phyloP scores from a whole-genome alignment of 2,329 filamentous ascomycete genomes.

The Amesomyces nigricolor region DNA sequence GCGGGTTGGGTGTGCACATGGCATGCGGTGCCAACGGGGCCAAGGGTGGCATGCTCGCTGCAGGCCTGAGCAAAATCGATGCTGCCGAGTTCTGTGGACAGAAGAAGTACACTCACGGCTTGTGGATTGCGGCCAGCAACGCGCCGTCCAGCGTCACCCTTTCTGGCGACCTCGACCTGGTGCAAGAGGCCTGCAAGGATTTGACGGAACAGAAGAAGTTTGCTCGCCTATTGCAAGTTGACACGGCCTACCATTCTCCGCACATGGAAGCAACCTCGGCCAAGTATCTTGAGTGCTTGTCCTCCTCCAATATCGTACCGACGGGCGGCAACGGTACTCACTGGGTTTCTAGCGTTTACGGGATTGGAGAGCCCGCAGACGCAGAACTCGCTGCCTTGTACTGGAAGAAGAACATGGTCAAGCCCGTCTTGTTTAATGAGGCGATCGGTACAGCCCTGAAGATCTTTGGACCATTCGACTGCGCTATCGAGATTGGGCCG shows the following conservation, averaged over 20 bases:
- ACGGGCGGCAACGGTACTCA: slow-evolving; percentile 24
- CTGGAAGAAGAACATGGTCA: slow-evolving; percentile 42
- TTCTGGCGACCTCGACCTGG: slow-evolving; percentile 32
- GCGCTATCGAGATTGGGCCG: slow-evolving; percentile 41
- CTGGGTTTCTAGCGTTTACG: slow-evolving; percentile 40
- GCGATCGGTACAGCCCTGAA: slow-evolving; percentile 32
- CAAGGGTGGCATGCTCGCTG: slow-evolving; percentile 34
- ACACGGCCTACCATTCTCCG: slow-evolving; percentile 45
- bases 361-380: slow-evolving; percentile 5
- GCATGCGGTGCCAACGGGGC: slow-evolving; percentile 21
- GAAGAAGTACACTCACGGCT: slow-evolving; percentile 24
- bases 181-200: slow-evolving; percentile 24
- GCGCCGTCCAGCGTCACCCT: slow-evolving; percentile 32
- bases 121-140: slow-evolving; percentile 32
- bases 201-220: slow-evolving; percentile 29
- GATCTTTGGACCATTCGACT: slow-evolving; percentile 28
- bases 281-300: slow-evolving; percentile 32
- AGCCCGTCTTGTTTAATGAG: slow-evolving; percentile 40
- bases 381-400: slow-evolving; percentile 30
- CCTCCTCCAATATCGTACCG: slow-evolving; percentile 28
- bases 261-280: slow-evolving; percentile 39
- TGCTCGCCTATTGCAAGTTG: slow-evolving; percentile 35
- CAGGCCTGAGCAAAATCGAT: slow-evolving; percentile 28
- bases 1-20: slow-evolving; percentile 33
- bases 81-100: slow-evolving; percentile 26